Evolutionary conservation across 768 basidiomycete species (phyloP).

Genomic region (Kwoniella bestiolae): DNA sequence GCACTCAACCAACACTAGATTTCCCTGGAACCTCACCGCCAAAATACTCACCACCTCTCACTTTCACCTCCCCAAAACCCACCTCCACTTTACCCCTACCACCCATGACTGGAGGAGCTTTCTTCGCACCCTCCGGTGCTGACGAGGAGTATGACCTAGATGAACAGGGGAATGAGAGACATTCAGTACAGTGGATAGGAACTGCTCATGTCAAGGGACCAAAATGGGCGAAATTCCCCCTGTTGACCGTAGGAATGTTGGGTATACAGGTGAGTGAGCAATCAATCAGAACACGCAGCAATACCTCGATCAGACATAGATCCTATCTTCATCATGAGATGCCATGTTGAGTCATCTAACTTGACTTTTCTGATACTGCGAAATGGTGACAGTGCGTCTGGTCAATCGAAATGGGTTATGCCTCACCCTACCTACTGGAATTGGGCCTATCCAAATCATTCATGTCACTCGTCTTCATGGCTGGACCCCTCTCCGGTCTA

Average conservation of each 20-base stretch:
- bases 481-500: slow-evolving; percentile 86
- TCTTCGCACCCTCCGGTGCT: slow-evolving; percentile 31
- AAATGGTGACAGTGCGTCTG: slow-evolving; percentile 75
- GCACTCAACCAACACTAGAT: too few species aligned
- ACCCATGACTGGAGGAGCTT: slow-evolving; percentile 47
- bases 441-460: slow-evolving; percentile 82
- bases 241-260: slow-evolving; percentile 74
- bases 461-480: slow-evolving; percentile 89
- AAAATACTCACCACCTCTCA: background rate
- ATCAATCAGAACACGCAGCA: too few species aligned
- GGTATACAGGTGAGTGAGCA: slow-evolving; percentile 71
- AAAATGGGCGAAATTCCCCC: slow-evolving; percentile 53
- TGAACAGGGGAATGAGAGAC: slow-evolving; percentile 63
- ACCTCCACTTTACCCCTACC: background rate
- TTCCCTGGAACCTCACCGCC: background rate
- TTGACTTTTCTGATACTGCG: background rate
- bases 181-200: slow-evolving; percentile 56
- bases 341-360: too few species aligned
- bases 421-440: slow-evolving; percentile 84
- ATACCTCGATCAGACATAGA: too few species aligned
- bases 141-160: slow-evolving; percentile 74
- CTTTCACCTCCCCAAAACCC: slow-evolving; percentile 1
- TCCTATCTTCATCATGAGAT: too few species aligned
- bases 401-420: slow-evolving; percentile 93
- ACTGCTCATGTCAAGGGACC: slow-evolving; percentile 55